phyloP scores from a whole-genome alignment of 2,329 filamentous ascomycete genomes.

The Alternaria rosae region DNA sequence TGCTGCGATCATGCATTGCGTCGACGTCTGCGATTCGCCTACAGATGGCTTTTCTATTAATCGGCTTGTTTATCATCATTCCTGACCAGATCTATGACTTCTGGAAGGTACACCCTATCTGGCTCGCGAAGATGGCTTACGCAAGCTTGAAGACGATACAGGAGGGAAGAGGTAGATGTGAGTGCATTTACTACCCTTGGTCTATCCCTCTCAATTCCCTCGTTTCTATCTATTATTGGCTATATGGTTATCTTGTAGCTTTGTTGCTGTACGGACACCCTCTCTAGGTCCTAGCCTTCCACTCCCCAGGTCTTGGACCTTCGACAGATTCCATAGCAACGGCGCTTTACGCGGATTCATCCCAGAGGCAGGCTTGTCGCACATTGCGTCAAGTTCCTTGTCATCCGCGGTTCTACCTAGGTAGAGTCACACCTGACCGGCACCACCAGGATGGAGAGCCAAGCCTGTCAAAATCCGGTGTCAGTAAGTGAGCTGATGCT shows the following conservation, averaged over 20 bases:
- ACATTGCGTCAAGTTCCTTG: neutral
- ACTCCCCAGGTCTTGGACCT: neutral
- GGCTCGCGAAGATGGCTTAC: neutral
- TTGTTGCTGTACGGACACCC: too few relatives aligned
- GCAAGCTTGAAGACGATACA: neutral
- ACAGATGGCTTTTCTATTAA: neutral
- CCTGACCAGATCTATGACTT: too few relatives aligned
- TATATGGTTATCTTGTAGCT: neutral
- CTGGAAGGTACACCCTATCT: too few relatives aligned
- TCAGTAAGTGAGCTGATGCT: neutral
- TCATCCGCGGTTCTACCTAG: neutral
- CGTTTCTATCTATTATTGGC: neutral
- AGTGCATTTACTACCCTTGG: neutral
- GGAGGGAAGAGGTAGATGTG: neutral
- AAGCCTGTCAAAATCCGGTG: too few relatives aligned
- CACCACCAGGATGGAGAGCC: neutral
- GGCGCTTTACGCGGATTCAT: rapidly evolving
- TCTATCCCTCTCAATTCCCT: neutral
- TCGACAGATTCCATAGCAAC: neutral
- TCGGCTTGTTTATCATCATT: neutral
- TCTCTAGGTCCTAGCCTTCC: neutral
- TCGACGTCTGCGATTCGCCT: too few relatives aligned
- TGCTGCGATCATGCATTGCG: too few relatives aligned
- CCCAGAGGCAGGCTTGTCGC: neutral
- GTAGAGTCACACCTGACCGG: neutral